phyloP scores from a whole-genome alignment of 441 rosid genomes.

The Flueggea neowawraea region DNA sequence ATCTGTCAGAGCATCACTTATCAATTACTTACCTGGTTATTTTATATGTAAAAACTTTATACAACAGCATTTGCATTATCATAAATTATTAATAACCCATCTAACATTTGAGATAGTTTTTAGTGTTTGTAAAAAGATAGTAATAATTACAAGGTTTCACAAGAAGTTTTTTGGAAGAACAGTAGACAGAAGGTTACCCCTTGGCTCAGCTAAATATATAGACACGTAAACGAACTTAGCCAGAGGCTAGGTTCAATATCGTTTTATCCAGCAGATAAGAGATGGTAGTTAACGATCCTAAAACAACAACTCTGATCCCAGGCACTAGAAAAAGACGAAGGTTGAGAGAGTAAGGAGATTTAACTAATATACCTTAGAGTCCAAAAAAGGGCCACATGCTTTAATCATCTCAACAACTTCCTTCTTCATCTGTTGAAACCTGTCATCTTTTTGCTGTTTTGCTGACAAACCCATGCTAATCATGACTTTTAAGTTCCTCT shows the following conservation, averaged over 20 bases:
- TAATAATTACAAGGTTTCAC: too few species aligned
- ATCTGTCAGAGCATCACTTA: neutral
- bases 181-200: too few species aligned
- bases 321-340: neutral
- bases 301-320: neutral
- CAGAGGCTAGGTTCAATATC: neutral
- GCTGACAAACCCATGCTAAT: constrained; percentile 64
- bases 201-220: too few species aligned
- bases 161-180: too few species aligned
- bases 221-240: too few species aligned
- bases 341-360: neutral
- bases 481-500: constrained; percentile 95
- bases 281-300: constrained; percentile 3
- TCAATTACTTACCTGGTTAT: neutral
- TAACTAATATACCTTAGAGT: constrained; percentile 53
- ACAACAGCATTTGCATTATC: neutral
- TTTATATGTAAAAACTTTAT: neutral
- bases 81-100: neutral
- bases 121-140: too few species aligned
- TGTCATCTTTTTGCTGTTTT: constrained; percentile 81
- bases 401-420: constrained; percentile 89
- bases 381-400: constrained; percentile 42
- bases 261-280: neutral
- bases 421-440: constrained; percentile 76
- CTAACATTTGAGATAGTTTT: neutral